Conservation (phyloP, 768 basidiomycete genomes). For the Russula brevipes region DNA sequence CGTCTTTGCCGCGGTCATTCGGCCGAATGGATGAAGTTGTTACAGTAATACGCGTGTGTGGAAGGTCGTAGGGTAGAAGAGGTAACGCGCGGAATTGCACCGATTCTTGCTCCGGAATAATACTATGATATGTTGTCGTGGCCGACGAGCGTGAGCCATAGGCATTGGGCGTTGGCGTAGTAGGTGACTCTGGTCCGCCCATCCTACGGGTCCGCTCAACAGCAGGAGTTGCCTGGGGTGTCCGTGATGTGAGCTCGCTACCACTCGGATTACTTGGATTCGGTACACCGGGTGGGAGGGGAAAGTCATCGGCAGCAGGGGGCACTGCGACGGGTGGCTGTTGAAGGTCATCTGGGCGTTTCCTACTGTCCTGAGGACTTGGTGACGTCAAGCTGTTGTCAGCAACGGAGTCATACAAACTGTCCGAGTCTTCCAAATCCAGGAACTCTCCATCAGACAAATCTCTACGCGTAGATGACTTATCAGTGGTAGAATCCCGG, state of each 20-base stretch:
- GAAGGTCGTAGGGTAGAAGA: slow-evolving; percentile 64
- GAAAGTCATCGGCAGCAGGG: slow-evolving; percentile 25
- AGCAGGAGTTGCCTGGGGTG: slow-evolving; percentile 6
- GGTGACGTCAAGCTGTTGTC: slow-evolving; percentile 33
- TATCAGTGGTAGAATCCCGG: slow-evolving; percentile 20
- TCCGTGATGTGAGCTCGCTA: slow-evolving; percentile 4
- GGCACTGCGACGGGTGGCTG: slow-evolving; percentile 8
- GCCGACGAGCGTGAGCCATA: slow-evolving; percentile 13
- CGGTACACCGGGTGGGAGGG: slow-evolving; percentile 19
- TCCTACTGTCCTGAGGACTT: slow-evolving; percentile 18
- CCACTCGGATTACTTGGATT: slow-evolving; percentile 11
- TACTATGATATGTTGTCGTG: slow-evolving; percentile 23
- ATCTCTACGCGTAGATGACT: slow-evolving; percentile 23
- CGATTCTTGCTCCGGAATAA: slow-evolving; percentile 26
- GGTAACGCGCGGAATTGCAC: slow-evolving; percentile 68
- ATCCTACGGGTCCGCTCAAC: slow-evolving; percentile 13
- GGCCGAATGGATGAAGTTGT: slow-evolving; percentile 79
- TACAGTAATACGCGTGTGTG: slow-evolving; percentile 63
- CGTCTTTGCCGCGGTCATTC: slow-evolving; percentile 89
- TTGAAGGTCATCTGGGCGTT: slow-evolving; percentile 21
- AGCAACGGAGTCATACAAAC: slow-evolving; percentile 37
- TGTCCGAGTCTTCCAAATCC: slow-evolving; percentile 52
- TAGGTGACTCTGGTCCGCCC: slow-evolving; percentile 25
- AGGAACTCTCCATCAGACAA: slow-evolving; percentile 50
- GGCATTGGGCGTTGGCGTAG: slow-evolving; percentile 22